Base-by-base conservation (phyloP, 2,329 filamentous ascomycete species). In the Colletotrichum brevisporum region DNA sequence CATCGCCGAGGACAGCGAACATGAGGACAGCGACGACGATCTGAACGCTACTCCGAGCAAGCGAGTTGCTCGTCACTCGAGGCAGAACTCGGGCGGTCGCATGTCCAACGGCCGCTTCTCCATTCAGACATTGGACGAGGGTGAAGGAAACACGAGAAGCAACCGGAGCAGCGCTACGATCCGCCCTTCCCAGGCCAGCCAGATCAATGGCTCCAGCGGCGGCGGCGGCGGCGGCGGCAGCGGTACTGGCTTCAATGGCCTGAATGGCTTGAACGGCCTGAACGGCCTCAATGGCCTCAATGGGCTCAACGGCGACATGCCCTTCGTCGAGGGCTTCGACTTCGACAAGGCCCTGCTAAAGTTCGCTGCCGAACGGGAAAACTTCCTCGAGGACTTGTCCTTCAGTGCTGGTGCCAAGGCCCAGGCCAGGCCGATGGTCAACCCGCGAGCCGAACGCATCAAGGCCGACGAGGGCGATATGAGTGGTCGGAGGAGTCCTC, bases 321-420 rank as follows among this genome's bases (percentile, higher is more conserved):
- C 56, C 10, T 71, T 71, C 36, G 74, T 83, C 41, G 80, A 87
- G 71, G 82, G 81, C 67, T 94, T 93, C 76, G 96, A 98, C 79
- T 99, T 99, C 76, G 96, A 98, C 78, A 91, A 93, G 76, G 95
- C 96, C 27, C 86, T 99, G 73, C 84, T 94, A 76, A 98, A 98
- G 82, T 99, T 99, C 79, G 94, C 96, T 53, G 92, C 91, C n/a
- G 95, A 98, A 83, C 88, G 96, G 72, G 96, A 99, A 75, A 92
- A 91, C 69, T 99, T 99, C 76, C 84, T 98, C 60, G 94, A 97
- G 72, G 96, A 99, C 78, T 87, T 98, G 62, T 94, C 91, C 73
- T 94, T 98, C 78, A 94, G 89, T 73, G 94, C 95, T 24, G 94
- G 95, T 51, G 92, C 93, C 48, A 92, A 94, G 72, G 86, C 92